phyloP scores from a whole-genome alignment of 768 basidiomycete species.

The Pleurotus citrinopileatus region DNA sequence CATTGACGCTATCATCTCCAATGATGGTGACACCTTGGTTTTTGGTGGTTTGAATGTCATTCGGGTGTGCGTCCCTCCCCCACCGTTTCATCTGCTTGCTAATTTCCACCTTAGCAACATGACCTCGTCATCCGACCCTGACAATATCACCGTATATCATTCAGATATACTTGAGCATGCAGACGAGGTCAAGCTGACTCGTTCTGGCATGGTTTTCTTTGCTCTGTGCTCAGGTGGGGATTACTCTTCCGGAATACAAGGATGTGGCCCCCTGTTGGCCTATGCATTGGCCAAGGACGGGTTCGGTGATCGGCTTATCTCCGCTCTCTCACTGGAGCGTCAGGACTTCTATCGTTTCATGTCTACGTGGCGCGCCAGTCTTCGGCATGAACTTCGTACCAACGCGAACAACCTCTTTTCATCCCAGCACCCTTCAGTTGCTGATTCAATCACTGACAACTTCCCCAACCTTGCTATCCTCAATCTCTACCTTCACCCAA shows the following conservation, averaged over 20 bases:
- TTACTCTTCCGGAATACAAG: not conserved
- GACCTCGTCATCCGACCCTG: no score
- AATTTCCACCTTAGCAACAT: conserved; percentile 7
- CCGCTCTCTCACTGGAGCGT: no score
- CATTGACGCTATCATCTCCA: conserved; percentile 47
- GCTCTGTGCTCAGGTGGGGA: no score
- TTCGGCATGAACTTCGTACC: conserved; percentile 7
- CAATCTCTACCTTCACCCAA: conserved; percentile 34
- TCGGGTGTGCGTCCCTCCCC: conserved; percentile 31
- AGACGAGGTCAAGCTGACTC: no score
- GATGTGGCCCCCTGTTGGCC: conserved; percentile 13
- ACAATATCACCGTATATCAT: no score
- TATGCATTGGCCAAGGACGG: conserved; percentile 18
- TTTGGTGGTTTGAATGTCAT: conserved; percentile 42
- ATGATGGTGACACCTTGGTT: conserved; percentile 47
- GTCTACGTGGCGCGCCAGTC: conserved; percentile 8
- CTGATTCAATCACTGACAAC: conserved; percentile 20
- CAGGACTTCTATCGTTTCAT: no score
- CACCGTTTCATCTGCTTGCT: conserved; percentile 24
- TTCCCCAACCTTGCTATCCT: conserved; percentile 34
- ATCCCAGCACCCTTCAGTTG: conserved; percentile 21
- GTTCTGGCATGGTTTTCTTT: no score
- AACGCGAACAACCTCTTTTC: conserved; percentile 18
- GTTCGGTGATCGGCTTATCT: conserved; percentile 27
- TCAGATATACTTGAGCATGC: no score